These are phyloP conservation scores for Aspergillus bridgeri DNA, from an alignment of 495 filamentous ascomycete genomes.

Conservation along the genomic window DNA sequence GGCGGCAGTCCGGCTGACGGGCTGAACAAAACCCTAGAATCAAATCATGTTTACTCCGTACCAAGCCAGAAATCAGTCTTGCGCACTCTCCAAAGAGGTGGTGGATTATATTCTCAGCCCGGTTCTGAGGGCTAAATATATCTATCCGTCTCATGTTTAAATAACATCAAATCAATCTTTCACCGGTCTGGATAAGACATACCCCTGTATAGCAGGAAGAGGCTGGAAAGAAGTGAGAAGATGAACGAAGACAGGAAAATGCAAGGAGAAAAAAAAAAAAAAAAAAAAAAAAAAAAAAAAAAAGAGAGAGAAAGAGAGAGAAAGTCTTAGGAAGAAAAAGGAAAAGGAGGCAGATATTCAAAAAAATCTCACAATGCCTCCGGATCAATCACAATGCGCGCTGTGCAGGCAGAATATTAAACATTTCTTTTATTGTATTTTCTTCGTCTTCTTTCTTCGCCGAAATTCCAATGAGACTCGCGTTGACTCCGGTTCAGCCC, in stretches of 20 bases:
- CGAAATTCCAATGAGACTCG: not conserved
- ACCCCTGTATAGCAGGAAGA: slow-evolving; percentile 2
- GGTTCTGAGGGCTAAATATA: slow-evolving; percentile 11
- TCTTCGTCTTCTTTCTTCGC: not conserved
- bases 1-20: no score
- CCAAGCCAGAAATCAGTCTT: not conserved
- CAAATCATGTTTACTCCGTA: no score
- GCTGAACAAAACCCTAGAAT: no score
- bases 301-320: slow-evolving; percentile 12
- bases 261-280: slow-evolving; percentile 17
- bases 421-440: not conserved
- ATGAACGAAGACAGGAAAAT: not conserved
- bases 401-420: not conserved
- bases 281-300: slow-evolving; percentile 14
- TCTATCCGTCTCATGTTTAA: slow-evolving; percentile 14
- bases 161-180: slow-evolving; percentile 16
- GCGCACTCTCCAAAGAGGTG: slow-evolving; percentile 1
- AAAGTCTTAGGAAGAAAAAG: slow-evolving; percentile 7
- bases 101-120: slow-evolving; percentile 15
- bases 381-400: slow-evolving; percentile 1
- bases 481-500: not conserved
- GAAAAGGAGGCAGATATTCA: slow-evolving; percentile 6
- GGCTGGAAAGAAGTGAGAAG: slow-evolving; percentile 4
- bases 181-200: slow-evolving; percentile 1
- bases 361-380: not conserved